phyloP scores from a whole-genome alignment of 306 rosid species.

The Styphnolobium japonicum region DNA sequence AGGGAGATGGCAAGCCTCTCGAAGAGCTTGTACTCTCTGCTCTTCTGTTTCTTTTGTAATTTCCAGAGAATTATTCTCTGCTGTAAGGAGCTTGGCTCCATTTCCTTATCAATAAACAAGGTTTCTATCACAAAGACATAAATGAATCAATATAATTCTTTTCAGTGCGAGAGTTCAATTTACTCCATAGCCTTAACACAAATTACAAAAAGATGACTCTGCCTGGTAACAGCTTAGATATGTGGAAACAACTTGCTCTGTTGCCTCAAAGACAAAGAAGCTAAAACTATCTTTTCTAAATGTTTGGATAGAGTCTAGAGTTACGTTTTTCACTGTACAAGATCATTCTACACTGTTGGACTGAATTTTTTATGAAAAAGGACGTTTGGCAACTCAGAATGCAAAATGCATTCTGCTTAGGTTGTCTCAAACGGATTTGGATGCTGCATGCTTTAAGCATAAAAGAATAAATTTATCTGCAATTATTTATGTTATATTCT shows the following conservation, averaged over 20 bases:
- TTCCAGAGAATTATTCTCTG: no score
- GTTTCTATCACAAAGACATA: no score
- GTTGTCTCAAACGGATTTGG: background rate
- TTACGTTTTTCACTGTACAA: background rate
- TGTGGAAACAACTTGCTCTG: background rate
- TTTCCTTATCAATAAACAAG: no score
- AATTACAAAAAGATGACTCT: background rate
- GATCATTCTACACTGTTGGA: background rate
- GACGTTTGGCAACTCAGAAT: background rate
- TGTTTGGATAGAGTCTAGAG: background rate
- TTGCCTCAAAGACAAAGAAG: background rate
- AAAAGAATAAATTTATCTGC: background rate
- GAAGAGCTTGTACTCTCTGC: no score
- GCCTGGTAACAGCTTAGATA: no score
- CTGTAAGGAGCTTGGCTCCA: no score
- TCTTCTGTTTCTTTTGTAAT: no score
- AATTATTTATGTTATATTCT: no score
- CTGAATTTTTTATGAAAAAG: background rate
- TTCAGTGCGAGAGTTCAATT: background rate
- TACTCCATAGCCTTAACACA: background rate
- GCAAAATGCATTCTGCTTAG: background rate
- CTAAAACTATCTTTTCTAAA: background rate
- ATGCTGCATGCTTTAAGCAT: background rate
- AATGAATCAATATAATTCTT: background rate
- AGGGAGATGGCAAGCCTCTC: no score